Conservation (phyloP, 148 eudicot genomes). For the Nyssa sinensis region DNA sequence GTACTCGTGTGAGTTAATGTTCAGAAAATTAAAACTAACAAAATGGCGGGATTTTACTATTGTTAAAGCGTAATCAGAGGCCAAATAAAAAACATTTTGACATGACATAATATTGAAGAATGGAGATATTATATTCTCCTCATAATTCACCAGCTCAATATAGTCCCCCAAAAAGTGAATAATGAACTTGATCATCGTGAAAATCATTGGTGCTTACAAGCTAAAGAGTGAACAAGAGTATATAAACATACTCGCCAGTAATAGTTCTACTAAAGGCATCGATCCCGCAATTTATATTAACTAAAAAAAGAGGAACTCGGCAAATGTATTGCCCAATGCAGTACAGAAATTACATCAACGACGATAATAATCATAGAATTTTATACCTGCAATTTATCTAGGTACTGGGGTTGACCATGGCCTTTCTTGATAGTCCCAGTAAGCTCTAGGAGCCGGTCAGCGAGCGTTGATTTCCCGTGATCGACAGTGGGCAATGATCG, state of each 20-base stretch:
- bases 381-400: conserved; percentile 84
- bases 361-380: neutral
- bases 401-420: conserved; percentile 91
- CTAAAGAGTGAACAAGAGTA: neutral
- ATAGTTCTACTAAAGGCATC: neutral
- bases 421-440: conserved; percentile 90
- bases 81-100: neutral
- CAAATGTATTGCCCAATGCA: neutral
- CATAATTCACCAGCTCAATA: neutral
- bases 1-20: neutral
- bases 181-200: neutral
- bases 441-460: conserved; percentile 89
- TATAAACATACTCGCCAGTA: neutral
- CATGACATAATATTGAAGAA: neutral
- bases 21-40: neutral
- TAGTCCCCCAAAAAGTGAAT: neutral
- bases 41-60: neutral
- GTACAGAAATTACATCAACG: neutral
- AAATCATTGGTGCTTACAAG: neutral
- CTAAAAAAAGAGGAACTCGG: neutral
- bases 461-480: conserved; percentile 93
- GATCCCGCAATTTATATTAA: neutral
- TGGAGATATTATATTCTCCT: neutral
- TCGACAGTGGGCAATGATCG: conserved; percentile 96
- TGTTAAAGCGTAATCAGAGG: no score